phyloP scores from a whole-genome alignment of 2,329 filamentous ascomycete genomes.

The Epichloe aotearoae region DNA sequence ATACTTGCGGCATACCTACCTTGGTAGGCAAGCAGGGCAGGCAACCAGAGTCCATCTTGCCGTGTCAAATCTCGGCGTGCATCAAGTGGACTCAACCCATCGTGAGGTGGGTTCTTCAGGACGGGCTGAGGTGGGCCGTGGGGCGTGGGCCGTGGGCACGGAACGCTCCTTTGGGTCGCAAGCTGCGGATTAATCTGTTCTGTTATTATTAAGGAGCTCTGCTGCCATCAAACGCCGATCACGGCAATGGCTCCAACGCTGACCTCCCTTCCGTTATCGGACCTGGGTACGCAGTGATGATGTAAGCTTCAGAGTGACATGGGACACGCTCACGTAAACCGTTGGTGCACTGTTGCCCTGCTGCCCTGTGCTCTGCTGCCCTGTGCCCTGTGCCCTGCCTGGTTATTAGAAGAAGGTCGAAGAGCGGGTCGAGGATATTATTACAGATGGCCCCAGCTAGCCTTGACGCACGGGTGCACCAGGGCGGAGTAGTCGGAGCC shows the following conservation, averaged over 20 bases:
- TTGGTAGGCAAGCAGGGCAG: neutral
- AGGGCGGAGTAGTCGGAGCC: neutral
- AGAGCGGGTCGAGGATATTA: neutral
- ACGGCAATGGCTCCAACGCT: no score
- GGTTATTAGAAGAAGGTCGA: neutral
- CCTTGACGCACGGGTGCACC: neutral
- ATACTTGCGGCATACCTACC: no score
- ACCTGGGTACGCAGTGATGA: neutral
- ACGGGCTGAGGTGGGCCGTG: neutral
- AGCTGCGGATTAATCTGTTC: conserved; percentile 1
- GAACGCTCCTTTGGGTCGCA: neutral
- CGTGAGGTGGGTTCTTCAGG: neutral
- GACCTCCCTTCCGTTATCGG: neutral
- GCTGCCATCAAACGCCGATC: no score
- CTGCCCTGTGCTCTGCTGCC: no score
- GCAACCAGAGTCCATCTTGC: no score
- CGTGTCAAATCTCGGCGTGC: no score
- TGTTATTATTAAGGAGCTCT: no score
- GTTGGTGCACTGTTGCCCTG: no score
- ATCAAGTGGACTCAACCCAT: no score
- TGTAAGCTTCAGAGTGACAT: neutral
- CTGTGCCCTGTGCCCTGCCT: no score
- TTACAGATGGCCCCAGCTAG: neutral
- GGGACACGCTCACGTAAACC: no score
- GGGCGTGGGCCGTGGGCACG: no score